A percentile compares a stretch with the other conserved stretches of the same genome.
phyloP scores from a whole-genome alignment of 306 rosid genomes.

The Dicorynia guianensis region DNA sequence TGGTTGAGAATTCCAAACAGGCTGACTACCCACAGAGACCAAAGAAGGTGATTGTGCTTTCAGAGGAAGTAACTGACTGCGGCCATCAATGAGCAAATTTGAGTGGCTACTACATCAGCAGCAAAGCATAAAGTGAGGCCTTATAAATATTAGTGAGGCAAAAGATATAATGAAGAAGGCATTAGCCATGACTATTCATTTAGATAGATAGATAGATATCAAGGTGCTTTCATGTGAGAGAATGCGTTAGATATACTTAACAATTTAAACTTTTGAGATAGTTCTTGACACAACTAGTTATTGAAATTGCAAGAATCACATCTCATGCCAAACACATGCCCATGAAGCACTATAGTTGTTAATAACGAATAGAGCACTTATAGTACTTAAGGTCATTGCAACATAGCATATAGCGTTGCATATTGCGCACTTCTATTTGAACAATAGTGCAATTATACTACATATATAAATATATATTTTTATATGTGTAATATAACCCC shows the following conservation, averaged over 20 bases:
- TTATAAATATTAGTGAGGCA: slow-evolving; percentile 22
- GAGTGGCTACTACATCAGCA: slow-evolving; percentile 36
- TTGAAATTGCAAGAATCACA: slow-evolving; percentile 20
- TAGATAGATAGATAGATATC: no score
- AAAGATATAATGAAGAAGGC: slow-evolving; percentile 23
- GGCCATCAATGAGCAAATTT: slow-evolving; percentile 39
- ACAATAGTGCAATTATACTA: no score
- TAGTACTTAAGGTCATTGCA: no score
- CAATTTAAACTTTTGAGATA: no score
- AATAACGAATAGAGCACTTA: no score
- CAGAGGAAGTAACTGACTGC: slow-evolving; percentile 43
- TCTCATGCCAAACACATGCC: slow-evolving; percentile 27
- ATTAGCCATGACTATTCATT: slow-evolving; percentile 5
- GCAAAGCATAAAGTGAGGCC: slow-evolving; percentile 27
- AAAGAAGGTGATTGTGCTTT: slow-evolving; percentile 44
- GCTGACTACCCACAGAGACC: slow-evolving; percentile 41
- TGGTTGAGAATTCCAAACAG: slow-evolving; percentile 45
- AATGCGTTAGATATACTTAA: no score
- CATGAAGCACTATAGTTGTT: no score
- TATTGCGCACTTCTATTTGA: no score
- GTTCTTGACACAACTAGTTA: background rate
- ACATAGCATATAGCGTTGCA: no score
- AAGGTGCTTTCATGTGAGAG: no score
- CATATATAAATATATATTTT: no score
- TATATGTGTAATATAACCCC: no score